Percentiles rank a stretch among this genome's conserved stretches.
Conservation (phyloP, 2,329 filamentous ascomycete genomes). For the Verticillium zaregamsianum region DNA sequence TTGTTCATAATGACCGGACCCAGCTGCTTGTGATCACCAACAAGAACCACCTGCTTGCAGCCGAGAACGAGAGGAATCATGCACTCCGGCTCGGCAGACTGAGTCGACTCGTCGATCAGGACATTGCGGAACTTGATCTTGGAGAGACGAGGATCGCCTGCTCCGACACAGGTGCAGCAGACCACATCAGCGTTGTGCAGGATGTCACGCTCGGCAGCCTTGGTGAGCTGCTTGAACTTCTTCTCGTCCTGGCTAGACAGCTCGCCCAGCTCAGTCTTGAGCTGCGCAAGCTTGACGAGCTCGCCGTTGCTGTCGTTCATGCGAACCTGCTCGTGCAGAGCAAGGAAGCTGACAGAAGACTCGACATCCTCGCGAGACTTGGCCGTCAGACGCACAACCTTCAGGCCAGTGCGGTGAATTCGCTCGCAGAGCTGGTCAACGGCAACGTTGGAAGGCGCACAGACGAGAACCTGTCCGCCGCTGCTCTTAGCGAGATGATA, state of each 20-base stretch:
- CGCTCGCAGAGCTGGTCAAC: conserved; percentile 98
- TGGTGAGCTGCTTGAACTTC: conserved; percentile 94
- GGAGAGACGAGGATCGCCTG: conserved; percentile 87
- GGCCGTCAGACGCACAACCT: conserved; percentile 95
- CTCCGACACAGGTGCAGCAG: conserved; percentile 97
- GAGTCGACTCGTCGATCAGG: conserved; percentile 95
- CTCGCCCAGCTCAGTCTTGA: conserved; percentile 89
- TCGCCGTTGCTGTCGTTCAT: conserved; percentile 97
- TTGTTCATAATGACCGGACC: conserved; percentile 99
- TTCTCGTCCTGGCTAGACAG: conserved; percentile 95
- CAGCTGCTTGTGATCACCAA: conserved; percentile 96
- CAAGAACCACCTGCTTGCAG: conserved; percentile 98
- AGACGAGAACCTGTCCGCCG: conserved; percentile 90
- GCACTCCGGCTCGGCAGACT: conserved; percentile 96
- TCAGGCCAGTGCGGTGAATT: conserved; percentile 89
- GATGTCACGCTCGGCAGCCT: conserved; percentile 91
- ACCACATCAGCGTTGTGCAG: conserved; percentile 94
- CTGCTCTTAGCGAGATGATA: conserved; percentile 96
- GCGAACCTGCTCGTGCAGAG: conserved; percentile 93
- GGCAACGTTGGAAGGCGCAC: conserved; percentile 95
- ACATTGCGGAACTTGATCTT: conserved; percentile 99
- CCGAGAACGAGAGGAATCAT: conserved; percentile 97
- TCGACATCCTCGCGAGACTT: conserved; percentile 99
- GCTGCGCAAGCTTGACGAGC: conserved; percentile 83
- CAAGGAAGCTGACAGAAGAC: conserved; percentile 93